phyloP scores from a whole-genome alignment of 2,329 filamentous ascomycete species.

The Botrytis tulipae region DNA sequence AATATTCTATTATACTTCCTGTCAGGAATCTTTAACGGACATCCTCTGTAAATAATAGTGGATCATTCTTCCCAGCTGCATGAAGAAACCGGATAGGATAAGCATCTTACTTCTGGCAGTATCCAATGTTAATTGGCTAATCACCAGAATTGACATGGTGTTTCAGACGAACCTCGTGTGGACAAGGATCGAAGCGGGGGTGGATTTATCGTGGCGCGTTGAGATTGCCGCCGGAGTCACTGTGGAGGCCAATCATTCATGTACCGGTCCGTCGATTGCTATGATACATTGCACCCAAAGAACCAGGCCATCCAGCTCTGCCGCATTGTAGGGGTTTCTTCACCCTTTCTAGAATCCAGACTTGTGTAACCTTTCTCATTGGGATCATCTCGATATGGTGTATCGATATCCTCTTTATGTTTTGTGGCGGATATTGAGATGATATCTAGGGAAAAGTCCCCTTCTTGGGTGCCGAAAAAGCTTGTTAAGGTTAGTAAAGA shows the following conservation, averaged over 20 bases:
- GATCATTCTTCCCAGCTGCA: background rate
- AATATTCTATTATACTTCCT: background rate
- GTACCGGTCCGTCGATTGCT: slow-evolving; percentile 12
- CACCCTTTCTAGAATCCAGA: background rate
- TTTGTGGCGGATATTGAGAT: slow-evolving; percentile 51
- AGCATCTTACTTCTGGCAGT: background rate
- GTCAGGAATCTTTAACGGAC: background rate
- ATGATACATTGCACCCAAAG: slow-evolving; percentile 19
- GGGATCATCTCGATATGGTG: slow-evolving; percentile 29
- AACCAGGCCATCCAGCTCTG: slow-evolving; percentile 23
- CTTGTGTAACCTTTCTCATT: slow-evolving; percentile 8
- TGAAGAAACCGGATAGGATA: background rate
- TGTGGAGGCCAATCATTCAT: slow-evolving; percentile 6
- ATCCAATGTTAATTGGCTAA: background rate
- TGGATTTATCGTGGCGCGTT: background rate
- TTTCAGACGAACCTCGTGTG: slow-evolving; percentile 1
- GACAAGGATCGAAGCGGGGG: slow-evolving; percentile 7
- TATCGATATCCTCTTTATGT: slow-evolving; percentile 13
- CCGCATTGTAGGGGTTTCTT: background rate
- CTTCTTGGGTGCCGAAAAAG: slow-evolving; percentile 73
- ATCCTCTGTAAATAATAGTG: background rate
- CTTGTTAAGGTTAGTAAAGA: slow-evolving; percentile 45
- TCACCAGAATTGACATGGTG: background rate
- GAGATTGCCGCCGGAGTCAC: slow-evolving; percentile 1
- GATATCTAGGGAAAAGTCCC: slow-evolving; percentile 60